phyloP scores from a whole-genome alignment of 768 basidiomycete genomes.

The Postia placenta region DNA sequence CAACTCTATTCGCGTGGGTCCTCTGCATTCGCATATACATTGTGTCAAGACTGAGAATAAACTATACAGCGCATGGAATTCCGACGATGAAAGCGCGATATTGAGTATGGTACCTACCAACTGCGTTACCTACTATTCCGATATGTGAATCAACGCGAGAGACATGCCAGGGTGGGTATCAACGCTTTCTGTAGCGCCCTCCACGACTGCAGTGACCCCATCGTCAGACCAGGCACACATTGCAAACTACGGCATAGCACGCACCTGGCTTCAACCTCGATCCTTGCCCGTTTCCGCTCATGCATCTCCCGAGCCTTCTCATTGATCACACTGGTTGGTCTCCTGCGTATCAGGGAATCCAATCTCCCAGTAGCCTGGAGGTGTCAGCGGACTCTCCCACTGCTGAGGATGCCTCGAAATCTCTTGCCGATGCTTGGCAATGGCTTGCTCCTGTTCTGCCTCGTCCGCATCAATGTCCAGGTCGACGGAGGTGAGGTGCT shows the following conservation, averaged over 20 bases:
- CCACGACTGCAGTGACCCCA: slow-evolving; percentile 4
- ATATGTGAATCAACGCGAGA: too few species aligned
- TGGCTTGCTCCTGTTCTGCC: slow-evolving; percentile 23
- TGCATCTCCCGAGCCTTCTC: slow-evolving; percentile 67
- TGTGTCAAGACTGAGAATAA: too few species aligned
- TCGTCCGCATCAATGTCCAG: slow-evolving; percentile 8
- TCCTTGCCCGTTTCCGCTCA: slow-evolving; percentile 48
- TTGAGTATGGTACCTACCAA: too few species aligned
- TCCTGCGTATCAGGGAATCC: slow-evolving; percentile 88
- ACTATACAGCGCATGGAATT: too few species aligned
- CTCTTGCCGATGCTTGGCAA: slow-evolving; percentile 51
- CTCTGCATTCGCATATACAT: too few species aligned
- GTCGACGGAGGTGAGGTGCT: too few species aligned
- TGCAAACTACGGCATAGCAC: slow-evolving; percentile 16
- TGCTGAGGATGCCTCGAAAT: slow-evolving; percentile 70
- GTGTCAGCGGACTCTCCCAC: slow-evolving; percentile 68
- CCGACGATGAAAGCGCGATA: too few species aligned
- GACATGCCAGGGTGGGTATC: too few species aligned
- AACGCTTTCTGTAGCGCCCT: slow-evolving; percentile 11
- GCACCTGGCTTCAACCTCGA: slow-evolving; percentile 55
- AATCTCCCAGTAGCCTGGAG: slow-evolving; percentile 86
- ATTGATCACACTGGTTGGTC: slow-evolving; percentile 71
- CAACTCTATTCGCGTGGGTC: too few species aligned
- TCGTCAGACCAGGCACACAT: not conserved
- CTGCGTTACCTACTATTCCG: too few species aligned